Percentiles rank a stretch among this genome's conserved stretches.
Evolutionary conservation across 2,329 filamentous ascomycete genomes (phyloP).

Genomic region (Apiospora aurea): DNA sequence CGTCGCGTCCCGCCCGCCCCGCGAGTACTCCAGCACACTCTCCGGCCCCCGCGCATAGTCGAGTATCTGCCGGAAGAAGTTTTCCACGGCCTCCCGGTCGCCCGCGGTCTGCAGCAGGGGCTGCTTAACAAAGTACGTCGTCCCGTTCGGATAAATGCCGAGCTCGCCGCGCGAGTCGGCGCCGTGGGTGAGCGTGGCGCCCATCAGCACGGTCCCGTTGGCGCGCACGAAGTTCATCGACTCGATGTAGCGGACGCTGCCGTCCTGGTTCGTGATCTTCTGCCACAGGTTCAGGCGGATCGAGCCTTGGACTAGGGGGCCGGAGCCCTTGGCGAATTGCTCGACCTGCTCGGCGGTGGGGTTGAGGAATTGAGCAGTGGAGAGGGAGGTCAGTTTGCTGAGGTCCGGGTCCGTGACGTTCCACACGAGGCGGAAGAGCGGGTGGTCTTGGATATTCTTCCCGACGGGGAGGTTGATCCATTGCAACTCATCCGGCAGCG

Average conservation of each 20-base stretch:
- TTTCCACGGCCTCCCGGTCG: conserved; percentile 31
- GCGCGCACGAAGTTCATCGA: conserved; percentile 33
- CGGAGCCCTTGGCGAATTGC: conserved; percentile 35
- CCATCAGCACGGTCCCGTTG: conserved; percentile 32
- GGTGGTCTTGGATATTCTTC: conserved; percentile 65
- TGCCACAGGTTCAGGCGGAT: conserved; percentile 37
- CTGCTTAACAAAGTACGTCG: conserved; percentile 33
- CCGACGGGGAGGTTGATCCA: conserved; percentile 69
- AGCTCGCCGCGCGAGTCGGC: conserved; percentile 35
- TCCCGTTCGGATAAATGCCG: conserved; percentile 34
- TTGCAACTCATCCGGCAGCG: conserved; percentile 55
- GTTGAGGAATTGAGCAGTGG: conserved; percentile 25
- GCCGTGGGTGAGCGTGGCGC: conserved; percentile 37
- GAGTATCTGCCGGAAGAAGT: conserved; percentile 25
- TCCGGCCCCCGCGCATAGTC: conserved; percentile 28
- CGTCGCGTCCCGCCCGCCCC: neutral
- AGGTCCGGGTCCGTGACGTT: conserved; percentile 4
- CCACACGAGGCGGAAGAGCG: conserved; percentile 41
- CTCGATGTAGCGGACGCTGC: conserved; percentile 36
- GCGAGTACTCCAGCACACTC: neutral
- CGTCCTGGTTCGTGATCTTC: conserved; percentile 33
- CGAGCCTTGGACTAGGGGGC: conserved; percentile 34
- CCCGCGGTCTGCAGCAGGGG: conserved; percentile 35
- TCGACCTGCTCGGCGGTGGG: conserved; percentile 30
- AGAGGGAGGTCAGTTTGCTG: conserved; percentile 2